These are phyloP conservation scores for Citrus cavaleriei DNA, from an alignment of 345 rosid genomes.

Conservation along the genomic window DNA sequence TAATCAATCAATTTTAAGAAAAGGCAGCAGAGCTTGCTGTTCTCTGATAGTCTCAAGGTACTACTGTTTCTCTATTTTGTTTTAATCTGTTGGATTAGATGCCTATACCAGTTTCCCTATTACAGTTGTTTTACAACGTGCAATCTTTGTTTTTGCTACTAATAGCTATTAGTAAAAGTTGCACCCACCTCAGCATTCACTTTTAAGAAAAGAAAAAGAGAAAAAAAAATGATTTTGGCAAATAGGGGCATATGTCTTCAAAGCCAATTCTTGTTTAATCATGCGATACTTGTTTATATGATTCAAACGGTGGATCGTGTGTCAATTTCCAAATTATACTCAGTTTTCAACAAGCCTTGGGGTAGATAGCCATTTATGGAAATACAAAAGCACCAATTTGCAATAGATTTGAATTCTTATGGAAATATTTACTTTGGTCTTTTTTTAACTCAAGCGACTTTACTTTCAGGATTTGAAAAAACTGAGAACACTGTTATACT, in stretches of 20 bases:
- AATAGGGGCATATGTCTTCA: neutral
- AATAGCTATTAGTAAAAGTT: too few species aligned
- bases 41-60: too few species aligned
- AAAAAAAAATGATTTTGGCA: neutral
- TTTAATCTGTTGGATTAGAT: too few species aligned
- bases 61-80: too few species aligned
- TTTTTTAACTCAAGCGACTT: neutral
- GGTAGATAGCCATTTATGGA: neutral
- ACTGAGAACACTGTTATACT: slow-evolving; percentile 74
- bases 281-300: neutral
- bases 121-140: too few species aligned
- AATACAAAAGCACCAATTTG: neutral
- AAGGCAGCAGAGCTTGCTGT: too few species aligned
- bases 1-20: too few species aligned
- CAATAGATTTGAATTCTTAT: neutral
- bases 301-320: neutral
- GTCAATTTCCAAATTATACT: neutral
- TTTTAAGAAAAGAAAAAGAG: neutral
- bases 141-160: too few species aligned
- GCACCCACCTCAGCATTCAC: too few species aligned
- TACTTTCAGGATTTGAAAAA: slow-evolving; percentile 71
- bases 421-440: neutral
- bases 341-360: neutral
- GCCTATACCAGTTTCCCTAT: too few species aligned
- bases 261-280: neutral